A percentile compares a stretch with the other conserved stretches of the same genome.
Conservation (phyloP, 352 stramenopile genomes). For the Phytopythium mirpurense region DNA sequence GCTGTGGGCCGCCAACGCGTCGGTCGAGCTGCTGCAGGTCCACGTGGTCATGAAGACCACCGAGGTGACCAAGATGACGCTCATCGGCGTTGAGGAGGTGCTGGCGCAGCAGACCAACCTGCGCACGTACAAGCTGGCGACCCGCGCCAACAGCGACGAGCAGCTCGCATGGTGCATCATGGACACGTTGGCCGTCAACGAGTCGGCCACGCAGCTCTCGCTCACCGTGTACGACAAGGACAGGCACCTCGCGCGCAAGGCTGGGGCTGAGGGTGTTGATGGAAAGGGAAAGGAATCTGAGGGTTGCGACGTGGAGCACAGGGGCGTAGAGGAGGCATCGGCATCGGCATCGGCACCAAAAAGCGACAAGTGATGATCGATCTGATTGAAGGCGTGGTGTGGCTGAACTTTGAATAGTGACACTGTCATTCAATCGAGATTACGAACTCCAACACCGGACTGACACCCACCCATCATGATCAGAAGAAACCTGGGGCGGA, state of each 20-base stretch:
- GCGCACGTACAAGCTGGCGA: constrained; percentile 29
- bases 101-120: constrained; percentile 32
- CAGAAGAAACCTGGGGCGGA: background rate
- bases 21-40: constrained; percentile 35
- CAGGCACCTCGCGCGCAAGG: background rate
- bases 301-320: too few species aligned
- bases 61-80: constrained; percentile 34
- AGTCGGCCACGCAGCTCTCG: constrained; percentile 26
- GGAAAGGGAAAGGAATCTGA: too few species aligned
- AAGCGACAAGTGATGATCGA: constrained; percentile 4
- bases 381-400: too few species aligned
- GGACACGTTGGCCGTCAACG: constrained; percentile 24
- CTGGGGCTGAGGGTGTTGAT: too few species aligned
- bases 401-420: background rate
- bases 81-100: constrained; percentile 30
- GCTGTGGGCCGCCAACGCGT: constrained; percentile 17
- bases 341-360: too few species aligned
- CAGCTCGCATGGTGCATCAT: constrained; percentile 37
- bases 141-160: constrained; percentile 19
- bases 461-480: background rate
- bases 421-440: background rate
- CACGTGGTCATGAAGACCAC: constrained; percentile 26
- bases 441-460: too few species aligned
- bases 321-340: background rate
- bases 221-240: constrained; percentile 15